Evolutionary conservation across 768 basidiomycete genomes (phyloP), one percentile per base, ranked within the genome.

Genomic region (Podaxis rugospora): DNA sequence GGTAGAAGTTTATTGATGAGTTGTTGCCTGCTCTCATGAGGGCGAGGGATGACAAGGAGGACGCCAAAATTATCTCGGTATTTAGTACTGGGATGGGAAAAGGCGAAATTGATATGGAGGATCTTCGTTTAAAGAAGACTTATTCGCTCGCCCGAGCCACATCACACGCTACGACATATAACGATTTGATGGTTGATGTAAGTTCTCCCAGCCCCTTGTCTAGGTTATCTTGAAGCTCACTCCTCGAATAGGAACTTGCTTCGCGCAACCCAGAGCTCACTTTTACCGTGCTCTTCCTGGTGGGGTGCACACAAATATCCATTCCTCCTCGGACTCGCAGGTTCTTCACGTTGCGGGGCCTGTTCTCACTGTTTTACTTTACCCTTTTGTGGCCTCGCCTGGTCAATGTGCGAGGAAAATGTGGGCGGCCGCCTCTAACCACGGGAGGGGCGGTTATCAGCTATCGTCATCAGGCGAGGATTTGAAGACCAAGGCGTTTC

Each of bases 161-260:
- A 0, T 18, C 61, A 36, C 56, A 69, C 0, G 71, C 72, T 0
- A 64, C 72, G 25, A 78, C 79, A 0, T 83, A 83, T 63, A 83
- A 76, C 62, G 81, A 83, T 67, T 66, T 80, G 18, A 78, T 80
- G 76, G 64, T 82, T 28, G 74, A 81, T 73, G 82, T 81, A 55
- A 11, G 65, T 63, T 32, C 32, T 32, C 35, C 21, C 10, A 11
- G 27, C 14, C 14, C 5, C 27, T 40, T 42, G 11, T 40, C 11
- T 63, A 39, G 39, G 27, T 49, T 27, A 64, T 51, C 27, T 13
- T 16, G 14, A 39, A 23, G n/a, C 36, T 54, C 14, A 47, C 14
- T 32, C 54, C 18, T 32, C 46, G 52, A 18, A 25, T 53, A 80
- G 79, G 69, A 73, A 55, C 76, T 75, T 54, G 68, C 76, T 0